Conservation (phyloP, 228 moss, liverwort and hornwort genomes). For the Sphagnum magellanicum region DNA sequence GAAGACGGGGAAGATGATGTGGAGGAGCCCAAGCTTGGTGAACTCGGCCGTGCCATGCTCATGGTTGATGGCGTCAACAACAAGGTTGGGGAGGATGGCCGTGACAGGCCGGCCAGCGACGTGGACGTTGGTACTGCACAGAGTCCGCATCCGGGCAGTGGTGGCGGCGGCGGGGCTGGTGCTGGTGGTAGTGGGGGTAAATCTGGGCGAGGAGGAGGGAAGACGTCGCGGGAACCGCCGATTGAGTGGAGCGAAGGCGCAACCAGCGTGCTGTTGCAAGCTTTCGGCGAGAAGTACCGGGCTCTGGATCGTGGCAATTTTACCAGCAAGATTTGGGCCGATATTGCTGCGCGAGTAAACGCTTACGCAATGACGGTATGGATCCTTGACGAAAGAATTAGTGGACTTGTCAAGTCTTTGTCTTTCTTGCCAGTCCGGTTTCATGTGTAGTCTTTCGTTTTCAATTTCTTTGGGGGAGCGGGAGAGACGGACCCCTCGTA, state of each 20-base stretch:
- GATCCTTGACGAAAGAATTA: too few species aligned
- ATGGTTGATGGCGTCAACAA: constrained; percentile 20
- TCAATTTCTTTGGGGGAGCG: too few species aligned
- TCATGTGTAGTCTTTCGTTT: too few species aligned
- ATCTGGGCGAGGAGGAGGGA: constrained; percentile 25
- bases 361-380: constrained; percentile 9
- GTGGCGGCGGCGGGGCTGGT: not conserved
- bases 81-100: constrained; percentile 27
- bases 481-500: too few species aligned
- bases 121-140: constrained; percentile 47
- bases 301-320: constrained; percentile 63
- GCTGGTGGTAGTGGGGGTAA: not conserved
- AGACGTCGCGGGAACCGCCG: constrained; percentile 24
- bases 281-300: constrained; percentile 57
- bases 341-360: constrained; percentile 50
- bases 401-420: too few species aligned
- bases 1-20: constrained; percentile 20
- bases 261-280: constrained; percentile 39
- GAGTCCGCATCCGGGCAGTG: constrained; percentile 45
- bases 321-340: constrained; percentile 67
- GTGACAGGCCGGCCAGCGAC: constrained; percentile 50
- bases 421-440: too few species aligned
- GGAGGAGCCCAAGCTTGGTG: constrained; percentile 44
- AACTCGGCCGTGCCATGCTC: constrained; percentile 41
- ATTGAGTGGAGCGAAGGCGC: constrained; percentile 61